A percentile compares a stretch with the other conserved stretches of the same genome.
These are phyloP conservation scores for Phytopythium ostracodes DNA, from an alignment of 352 stramenopile genomes.

Conservation along the genomic window DNA sequence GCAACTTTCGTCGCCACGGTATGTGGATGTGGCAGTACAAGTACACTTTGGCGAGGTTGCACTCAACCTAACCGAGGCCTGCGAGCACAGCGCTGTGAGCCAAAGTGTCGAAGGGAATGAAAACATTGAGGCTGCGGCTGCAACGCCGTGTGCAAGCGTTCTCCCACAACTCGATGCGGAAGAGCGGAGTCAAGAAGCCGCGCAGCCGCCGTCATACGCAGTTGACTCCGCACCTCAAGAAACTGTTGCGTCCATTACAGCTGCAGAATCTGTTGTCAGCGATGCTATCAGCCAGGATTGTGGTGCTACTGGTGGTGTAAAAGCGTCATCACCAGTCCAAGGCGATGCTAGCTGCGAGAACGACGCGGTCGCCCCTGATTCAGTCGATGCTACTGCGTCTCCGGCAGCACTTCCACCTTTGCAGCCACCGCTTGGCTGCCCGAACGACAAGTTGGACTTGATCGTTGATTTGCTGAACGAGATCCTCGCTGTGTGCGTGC, in stretches of 20 bases:
- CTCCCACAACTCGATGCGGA: background rate
- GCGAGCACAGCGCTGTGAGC: too few relatives aligned
- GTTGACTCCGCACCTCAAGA: background rate
- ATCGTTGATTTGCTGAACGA: slow-evolving; percentile 33
- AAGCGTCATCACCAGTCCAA: background rate
- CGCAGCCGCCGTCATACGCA: background rate
- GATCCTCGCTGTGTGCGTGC: slow-evolving; percentile 19
- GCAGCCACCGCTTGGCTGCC: background rate
- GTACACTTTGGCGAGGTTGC: slow-evolving; percentile 7
- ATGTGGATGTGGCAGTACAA: slow-evolving; percentile 22
- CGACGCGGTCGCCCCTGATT: background rate
- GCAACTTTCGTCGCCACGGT: background rate
- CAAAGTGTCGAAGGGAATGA: background rate
- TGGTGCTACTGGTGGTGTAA: background rate
- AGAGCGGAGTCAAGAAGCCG: background rate
- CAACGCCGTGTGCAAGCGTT: background rate
- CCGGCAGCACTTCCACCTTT: background rate
- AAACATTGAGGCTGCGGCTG: background rate
- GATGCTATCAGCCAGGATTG: background rate
- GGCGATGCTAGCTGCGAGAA: background rate
- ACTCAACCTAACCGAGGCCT: too few relatives aligned
- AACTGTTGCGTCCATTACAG: background rate
- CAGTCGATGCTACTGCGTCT: background rate
- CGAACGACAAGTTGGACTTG: slow-evolving; percentile 27
- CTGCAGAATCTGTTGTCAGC: background rate